Evolutionary conservation across 2,329 filamentous ascomycete genomes (phyloP), one percentile per base, ranked within the genome.

Genomic region (Cladophialophora chaetospira): DNA sequence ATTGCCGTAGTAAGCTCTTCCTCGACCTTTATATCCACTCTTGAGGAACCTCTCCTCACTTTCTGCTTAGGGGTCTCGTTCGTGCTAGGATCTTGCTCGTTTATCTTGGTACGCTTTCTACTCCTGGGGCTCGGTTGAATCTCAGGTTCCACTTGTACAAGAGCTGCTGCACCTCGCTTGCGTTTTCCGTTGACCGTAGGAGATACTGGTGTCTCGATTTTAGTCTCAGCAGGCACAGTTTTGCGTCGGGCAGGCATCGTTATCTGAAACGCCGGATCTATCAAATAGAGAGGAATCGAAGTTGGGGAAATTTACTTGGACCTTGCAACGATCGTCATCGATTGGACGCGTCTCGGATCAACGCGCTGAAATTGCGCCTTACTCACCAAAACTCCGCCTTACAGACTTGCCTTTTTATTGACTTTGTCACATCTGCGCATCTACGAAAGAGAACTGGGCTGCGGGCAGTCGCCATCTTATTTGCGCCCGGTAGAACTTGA

Each of bases 161-260:
- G 17, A 19, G 5, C 10, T 17, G 17, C 5, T 43, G 46, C 13
- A 26, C 6, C 45, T 23, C 49, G 49, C 50, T 61, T 61, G 13
- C 58, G 58, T 38, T 61, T 61, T 28, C 28, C 53, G 42, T 23
- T 46, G 19, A 21, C 25, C 4, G 35, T 43, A 2, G 3, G 46
- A 11, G 23, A 23, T 17, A 13, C 23, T 44, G 19, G 29, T 48
- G 43, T 19, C 9, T 10, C 8, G 10, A 29, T 21, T 13, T 23
- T 5, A 10, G 28, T 11, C 36, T 19, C 26, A 35, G 35, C 48
- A 10, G 28, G 4, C 3, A 10, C 29, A 29, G 43, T 23, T 35
- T 49, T 52, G 28, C 57, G 47, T 31, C 33, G 25, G n/a, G n/a
- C 17, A 36, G 57, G 57, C 57, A 60, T 60, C 17, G 2, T 43